A percentile compares a stretch with the other conserved stretches of the same genome.
phyloP scores from a whole-genome alignment of 2,329 filamentous ascomycete genomes.

The Alternaria atra region DNA sequence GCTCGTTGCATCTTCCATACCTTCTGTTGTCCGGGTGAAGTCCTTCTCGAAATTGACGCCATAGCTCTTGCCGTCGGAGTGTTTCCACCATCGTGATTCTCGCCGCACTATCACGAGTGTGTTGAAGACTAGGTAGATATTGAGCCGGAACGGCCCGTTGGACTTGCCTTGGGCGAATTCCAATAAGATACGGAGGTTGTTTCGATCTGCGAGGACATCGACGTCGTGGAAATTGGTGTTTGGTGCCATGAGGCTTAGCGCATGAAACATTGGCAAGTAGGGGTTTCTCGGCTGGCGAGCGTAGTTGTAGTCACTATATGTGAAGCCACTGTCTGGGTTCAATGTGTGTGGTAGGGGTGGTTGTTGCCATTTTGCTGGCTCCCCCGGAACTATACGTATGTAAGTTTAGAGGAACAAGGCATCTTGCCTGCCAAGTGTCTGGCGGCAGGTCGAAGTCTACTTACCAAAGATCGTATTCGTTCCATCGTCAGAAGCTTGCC shows the following conservation, averaged over 20 bases:
- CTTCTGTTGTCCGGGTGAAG: constrained; percentile 31
- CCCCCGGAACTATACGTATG: constrained; percentile 31
- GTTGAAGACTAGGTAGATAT: constrained; percentile 33
- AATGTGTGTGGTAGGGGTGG: constrained; percentile 29
- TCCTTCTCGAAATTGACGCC: constrained; percentile 39
- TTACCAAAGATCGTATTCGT: constrained; percentile 39
- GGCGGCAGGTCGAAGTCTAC: background rate
- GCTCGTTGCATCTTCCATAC: constrained; percentile 38
- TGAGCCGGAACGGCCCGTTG: constrained; percentile 36
- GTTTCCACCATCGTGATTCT: constrained; percentile 36
- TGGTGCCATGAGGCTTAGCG: constrained; percentile 35
- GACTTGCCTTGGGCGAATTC: constrained; percentile 38
- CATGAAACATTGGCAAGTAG: constrained; percentile 38
- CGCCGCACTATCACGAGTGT: constrained; percentile 41
- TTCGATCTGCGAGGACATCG: constrained; percentile 42
- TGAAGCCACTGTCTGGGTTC: constrained; percentile 30
- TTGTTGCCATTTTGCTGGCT: constrained; percentile 35
- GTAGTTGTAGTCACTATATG: constrained; percentile 41
- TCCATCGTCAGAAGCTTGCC: constrained; percentile 29
- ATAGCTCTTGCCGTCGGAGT: constrained; percentile 21
- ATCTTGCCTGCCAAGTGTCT: background rate
- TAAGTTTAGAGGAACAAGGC: background rate
- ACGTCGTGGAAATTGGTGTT: constrained; percentile 29
- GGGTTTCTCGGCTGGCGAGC: constrained; percentile 35
- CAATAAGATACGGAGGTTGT: constrained; percentile 38